Percentiles rank a stretch among this genome's conserved stretches.
phyloP scores from a whole-genome alignment of 179 eudicot genomes.

The Vitellaria paradoxa region DNA sequence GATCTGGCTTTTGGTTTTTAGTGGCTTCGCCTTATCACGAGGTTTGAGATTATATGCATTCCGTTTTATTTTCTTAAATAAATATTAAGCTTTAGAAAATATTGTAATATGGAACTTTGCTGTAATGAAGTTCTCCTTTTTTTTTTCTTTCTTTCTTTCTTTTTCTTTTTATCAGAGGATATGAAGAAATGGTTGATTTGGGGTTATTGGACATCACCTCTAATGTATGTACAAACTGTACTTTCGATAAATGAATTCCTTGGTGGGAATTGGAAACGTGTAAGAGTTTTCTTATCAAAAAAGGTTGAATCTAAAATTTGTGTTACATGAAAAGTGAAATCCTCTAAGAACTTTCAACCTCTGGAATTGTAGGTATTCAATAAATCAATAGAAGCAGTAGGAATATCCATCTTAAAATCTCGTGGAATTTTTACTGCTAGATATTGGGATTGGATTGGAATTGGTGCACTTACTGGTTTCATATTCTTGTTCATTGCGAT shows the following conservation, averaged over 20 bases:
- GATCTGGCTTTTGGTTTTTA: conserved; percentile 39
- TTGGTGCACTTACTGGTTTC: conserved; percentile 44
- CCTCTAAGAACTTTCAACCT: background rate
- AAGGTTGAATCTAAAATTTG: background rate
- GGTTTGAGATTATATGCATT: conserved; percentile 21
- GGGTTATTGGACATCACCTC: conserved; percentile 51
- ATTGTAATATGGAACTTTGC: background rate
- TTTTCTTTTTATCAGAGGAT: conserved; percentile 20
- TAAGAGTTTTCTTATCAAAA: background rate
- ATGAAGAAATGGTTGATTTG: conserved; percentile 47
- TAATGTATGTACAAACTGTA: conserved; percentile 46
- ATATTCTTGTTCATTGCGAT: conserved; percentile 27
- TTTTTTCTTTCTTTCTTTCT: no score
- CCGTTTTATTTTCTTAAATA: background rate
- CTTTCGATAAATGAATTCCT: conserved; percentile 41
- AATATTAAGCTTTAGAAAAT: background rate
- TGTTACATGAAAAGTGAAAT: background rate
- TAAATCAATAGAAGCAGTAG: conserved; percentile 21
- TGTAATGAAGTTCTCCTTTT: background rate
- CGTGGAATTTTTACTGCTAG: conserved; percentile 25
- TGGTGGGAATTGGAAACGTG: background rate
- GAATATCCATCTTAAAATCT: conserved; percentile 20
- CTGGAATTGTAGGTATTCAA: conserved; percentile 12
- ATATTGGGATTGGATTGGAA: conserved; percentile 42
- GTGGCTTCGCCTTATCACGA: conserved; percentile 51